phyloP scores from a whole-genome alignment of 2,329 filamentous ascomycete species.

The Fusarium nodosum region DNA sequence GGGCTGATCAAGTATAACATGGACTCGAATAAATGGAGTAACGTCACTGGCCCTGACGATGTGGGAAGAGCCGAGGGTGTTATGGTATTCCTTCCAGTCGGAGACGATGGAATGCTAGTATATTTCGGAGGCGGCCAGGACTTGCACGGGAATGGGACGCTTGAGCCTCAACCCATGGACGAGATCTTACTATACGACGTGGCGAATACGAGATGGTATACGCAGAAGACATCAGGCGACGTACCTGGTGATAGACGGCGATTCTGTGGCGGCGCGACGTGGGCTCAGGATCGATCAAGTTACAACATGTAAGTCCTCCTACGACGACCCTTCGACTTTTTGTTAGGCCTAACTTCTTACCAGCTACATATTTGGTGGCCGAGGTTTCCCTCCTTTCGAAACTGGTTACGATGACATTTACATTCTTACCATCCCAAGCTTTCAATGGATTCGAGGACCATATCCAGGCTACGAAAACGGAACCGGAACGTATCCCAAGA shows the following conservation, averaged over 20 bases:
- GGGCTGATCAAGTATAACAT: slow-evolving; percentile 14
- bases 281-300: slow-evolving; percentile 14
- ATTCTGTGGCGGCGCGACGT: slow-evolving; percentile 16
- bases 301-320: slow-evolving; percentile 11
- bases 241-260: not conserved
- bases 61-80: slow-evolving; percentile 4
- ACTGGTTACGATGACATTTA: slow-evolving; percentile 21
- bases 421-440: slow-evolving; percentile 21
- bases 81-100: not conserved
- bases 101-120: slow-evolving; percentile 13
- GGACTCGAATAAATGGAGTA: slow-evolving; percentile 12
- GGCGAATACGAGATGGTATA: slow-evolving; percentile 15
- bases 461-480: slow-evolving; percentile 10
- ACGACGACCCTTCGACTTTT: accelerated
- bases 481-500: not conserved
- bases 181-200: slow-evolving; percentile 12
- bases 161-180: slow-evolving; percentile 6
- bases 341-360: accelerated
- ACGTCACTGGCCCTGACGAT: not conserved
- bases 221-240: slow-evolving; percentile 1
- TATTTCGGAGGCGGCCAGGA: slow-evolving; percentile 13
- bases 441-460: slow-evolving; percentile 13
- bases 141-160: not conserved
- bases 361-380: slow-evolving; percentile 18
- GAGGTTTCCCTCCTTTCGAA: slow-evolving; percentile 1